Evolutionary conservation across 306 rosid genomes (phyloP).

Genomic region (Quercus dentata): DNA sequence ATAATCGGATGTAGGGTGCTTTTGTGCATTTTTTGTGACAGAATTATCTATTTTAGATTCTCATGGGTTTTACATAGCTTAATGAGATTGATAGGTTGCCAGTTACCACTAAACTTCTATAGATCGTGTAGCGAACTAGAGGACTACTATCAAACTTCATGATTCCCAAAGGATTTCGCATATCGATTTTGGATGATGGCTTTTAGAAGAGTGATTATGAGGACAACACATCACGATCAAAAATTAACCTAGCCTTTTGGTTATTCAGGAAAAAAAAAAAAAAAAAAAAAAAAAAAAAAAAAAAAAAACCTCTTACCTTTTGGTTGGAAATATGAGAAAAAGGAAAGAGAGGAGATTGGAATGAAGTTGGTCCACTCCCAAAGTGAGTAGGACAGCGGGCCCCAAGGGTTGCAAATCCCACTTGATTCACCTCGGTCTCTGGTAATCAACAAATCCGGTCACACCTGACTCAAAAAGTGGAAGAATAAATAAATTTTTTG

Average conservation of each 20-base stretch:
- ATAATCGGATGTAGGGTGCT: too few relatives aligned
- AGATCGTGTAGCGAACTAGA: too few relatives aligned
- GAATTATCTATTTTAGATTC: too few relatives aligned
- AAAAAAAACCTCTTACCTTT: conserved; percentile 8
- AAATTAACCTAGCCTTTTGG: conserved; percentile 28
- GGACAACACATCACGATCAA: conserved; percentile 1
- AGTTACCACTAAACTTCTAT: too few relatives aligned
- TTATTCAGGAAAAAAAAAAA: conserved; percentile 30
- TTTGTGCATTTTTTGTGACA: too few relatives aligned
- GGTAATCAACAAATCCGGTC: conserved; percentile 37
- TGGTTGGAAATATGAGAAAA: conserved; percentile 40
- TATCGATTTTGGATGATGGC: background rate
- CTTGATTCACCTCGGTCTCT: background rate
- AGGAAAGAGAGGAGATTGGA: conserved; percentile 14
- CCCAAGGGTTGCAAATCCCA: conserved; percentile 21
- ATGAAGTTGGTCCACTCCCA: conserved; percentile 32
- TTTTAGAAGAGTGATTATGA: background rate
- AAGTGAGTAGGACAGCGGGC: background rate
- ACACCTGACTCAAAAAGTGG: conserved; percentile 41
- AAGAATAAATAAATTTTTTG: conserved; percentile 36
- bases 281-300: background rate
- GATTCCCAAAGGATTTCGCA: too few relatives aligned
- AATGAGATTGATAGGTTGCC: too few relatives aligned
- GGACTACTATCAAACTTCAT: too few relatives aligned
- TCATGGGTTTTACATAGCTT: too few relatives aligned